Conservation (phyloP, 208 protist species). For the Spongospora subterranea region DNA sequence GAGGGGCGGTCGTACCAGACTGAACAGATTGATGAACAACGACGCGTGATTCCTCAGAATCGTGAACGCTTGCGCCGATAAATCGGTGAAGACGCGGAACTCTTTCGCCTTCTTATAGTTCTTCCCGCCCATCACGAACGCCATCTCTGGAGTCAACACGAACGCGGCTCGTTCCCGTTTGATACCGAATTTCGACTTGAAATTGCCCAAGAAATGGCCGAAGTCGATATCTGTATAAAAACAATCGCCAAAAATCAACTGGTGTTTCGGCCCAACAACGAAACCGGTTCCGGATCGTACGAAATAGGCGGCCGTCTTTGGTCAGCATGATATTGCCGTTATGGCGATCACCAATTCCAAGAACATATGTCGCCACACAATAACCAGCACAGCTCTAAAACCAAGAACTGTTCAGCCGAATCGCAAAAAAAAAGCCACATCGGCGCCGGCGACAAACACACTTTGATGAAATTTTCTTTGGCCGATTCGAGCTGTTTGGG, state of each 20-base stretch:
- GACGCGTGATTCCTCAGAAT: constrained; percentile 41
- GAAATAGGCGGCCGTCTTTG: constrained; percentile 74
- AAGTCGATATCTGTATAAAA: constrained; percentile 88
- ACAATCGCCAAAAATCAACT: not conserved
- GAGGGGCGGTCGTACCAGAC: not conserved
- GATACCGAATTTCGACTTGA: constrained; percentile 90
- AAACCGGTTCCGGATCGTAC: not conserved
- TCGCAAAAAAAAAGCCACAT: no score
- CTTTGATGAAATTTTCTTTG: constrained; percentile 64
- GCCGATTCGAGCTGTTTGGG: constrained; percentile 31
- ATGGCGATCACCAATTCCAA: constrained; percentile 80
- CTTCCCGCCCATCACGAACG: constrained; percentile 63
- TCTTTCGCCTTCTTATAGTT: constrained; percentile 59
- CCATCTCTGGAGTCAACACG: constrained; percentile 80
- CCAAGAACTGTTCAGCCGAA: constrained; percentile 60
- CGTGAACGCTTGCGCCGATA: constrained; percentile 56
- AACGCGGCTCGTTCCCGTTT: constrained; percentile 90
- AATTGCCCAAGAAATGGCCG: constrained; percentile 93
- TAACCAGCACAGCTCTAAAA: constrained; percentile 75
- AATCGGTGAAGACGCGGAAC: constrained; percentile 54
- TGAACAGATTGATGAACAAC: constrained; percentile 59
- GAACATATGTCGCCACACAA: constrained; percentile 79
- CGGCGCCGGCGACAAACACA: not conserved
- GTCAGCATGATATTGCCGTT: constrained; percentile 74
- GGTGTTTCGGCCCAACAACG: not conserved